phyloP scores from a whole-genome alignment of 371 early-diverging fungal genomes.

The Circinella umbellata region DNA sequence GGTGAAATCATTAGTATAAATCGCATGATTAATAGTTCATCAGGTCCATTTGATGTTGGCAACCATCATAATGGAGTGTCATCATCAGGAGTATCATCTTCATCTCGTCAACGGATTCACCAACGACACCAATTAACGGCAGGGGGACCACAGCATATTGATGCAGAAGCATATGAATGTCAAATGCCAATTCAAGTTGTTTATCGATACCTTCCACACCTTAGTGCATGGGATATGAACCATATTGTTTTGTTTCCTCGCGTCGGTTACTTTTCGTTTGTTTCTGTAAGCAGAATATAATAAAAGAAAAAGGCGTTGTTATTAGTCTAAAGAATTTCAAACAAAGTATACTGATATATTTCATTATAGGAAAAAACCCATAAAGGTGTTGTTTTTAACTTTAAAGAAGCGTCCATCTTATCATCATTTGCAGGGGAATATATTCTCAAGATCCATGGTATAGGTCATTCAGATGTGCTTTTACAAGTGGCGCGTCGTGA shows the following conservation, averaged over 20 bases:
- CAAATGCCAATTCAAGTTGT: conserved; percentile 52
- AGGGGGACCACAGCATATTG: background rate
- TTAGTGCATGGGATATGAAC: conserved; percentile 64
- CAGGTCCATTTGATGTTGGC: background rate
- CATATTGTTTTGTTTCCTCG: conserved; percentile 55
- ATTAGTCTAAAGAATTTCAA: background rate
- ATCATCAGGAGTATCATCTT: background rate
- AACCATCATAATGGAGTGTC: background rate
- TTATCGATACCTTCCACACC: conserved; percentile 49
- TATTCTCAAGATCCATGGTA: conserved; percentile 51
- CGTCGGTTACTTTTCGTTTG: conserved; percentile 58
- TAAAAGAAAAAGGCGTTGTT: background rate
- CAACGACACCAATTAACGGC: conserved; percentile 5
- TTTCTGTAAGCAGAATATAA: conserved; percentile 25
- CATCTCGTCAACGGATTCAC: background rate
- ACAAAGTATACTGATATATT: conserved; percentile 23
- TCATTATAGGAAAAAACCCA: conserved; percentile 35
- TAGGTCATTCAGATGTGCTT: conserved; percentile 38
- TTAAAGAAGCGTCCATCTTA: conserved; percentile 43
- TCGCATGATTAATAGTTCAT: conserved; percentile 23
- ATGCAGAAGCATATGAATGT: conserved; percentile 16
- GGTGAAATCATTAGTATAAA: conserved; percentile 34
- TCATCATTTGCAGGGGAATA: conserved; percentile 36
- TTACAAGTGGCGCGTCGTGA: conserved; percentile 56
- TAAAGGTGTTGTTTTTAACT: conserved; percentile 48